Evolutionary conservation across 2,329 filamentous ascomycete genomes (phyloP), one percentile per base, ranked within the genome.

Genomic region (Knufia fluminis): DNA sequence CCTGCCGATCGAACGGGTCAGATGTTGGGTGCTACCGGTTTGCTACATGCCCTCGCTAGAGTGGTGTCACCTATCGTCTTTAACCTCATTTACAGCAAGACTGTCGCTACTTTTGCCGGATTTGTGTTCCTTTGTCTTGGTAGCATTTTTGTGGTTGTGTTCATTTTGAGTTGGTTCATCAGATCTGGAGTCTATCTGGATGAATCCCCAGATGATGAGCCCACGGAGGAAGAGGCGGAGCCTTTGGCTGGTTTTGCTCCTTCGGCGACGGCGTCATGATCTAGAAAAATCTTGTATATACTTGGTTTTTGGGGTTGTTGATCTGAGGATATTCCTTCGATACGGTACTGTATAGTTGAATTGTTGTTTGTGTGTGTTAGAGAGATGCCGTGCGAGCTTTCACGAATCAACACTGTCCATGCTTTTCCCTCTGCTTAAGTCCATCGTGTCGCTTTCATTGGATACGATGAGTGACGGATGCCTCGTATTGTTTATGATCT

Each of bases 11-110:
- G 79, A 41, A 83, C 92, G 0, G 92, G 92, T 0, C 82, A 92
- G 64, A 71, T 97, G n/a, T 76, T 98, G 0, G 92, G 92, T 19
- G 90, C 89, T 1, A 84, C 83, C 14, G 92, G 91, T 0, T 72
- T 97, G 53, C 68, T 97, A 51, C 91, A 97, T 66, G 85, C 88
- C 1, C 68, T 95, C 31, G 79, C 86, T 2, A 75, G 89, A 53
- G 80, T 97, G 1, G 64, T 94, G 10, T 82, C 85, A 1, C 92
- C 92, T 0, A 76, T 87, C 0, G 62, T 91, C 1, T 94, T 96
- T 67, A 94, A 92, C 61, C 78, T 86, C 3, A 79, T 97, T 8
- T 98, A 94, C 64, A 85, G 84, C 12, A 71, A 76, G 2, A 97
- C 92, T 0, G 86, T 96, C 1, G 80, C 76, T 17, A 80, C 69